phyloP scores from a whole-genome alignment of 1,284 basidiomycete genomes.

The Apiotrichum gamsii region DNA sequence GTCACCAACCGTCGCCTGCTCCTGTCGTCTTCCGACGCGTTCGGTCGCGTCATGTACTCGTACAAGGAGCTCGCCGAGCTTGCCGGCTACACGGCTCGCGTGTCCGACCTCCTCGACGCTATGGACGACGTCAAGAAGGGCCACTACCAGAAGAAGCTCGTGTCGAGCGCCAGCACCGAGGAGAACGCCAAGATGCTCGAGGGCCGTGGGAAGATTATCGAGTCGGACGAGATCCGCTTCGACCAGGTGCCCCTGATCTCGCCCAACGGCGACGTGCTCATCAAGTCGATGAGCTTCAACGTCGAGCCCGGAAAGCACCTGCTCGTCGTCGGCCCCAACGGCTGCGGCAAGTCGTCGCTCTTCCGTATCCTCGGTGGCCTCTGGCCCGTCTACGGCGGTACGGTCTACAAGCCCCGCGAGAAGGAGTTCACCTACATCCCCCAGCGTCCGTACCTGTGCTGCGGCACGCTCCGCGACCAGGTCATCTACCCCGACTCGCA shows the following conservation, averaged over 20 bases:
- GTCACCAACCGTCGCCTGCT: conserved; percentile 89
- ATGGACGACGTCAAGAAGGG: conserved; percentile 83
- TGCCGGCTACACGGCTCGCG: conserved; percentile 89
- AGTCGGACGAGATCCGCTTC: conserved; percentile 78
- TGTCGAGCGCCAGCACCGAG: conserved; percentile 66
- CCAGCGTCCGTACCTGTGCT: conserved; percentile 86
- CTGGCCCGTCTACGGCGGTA: conserved; percentile 94
- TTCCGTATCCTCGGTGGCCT: conserved; percentile 94
- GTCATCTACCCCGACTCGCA: conserved; percentile 72
- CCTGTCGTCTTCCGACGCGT: conserved; percentile 58
- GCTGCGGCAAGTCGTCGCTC: conserved; percentile 77
- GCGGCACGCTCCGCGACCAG: conserved; percentile 91
- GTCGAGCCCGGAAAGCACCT: conserved; percentile 88
- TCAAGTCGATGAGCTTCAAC: conserved; percentile 76
- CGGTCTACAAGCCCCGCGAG: conserved; percentile 86
- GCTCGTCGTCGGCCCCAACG: conserved; percentile 88
- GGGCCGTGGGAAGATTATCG: conserved; percentile 70
- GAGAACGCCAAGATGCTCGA: conserved; percentile 73
- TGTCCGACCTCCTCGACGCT: conserved; percentile 80
- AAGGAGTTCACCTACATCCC: conserved; percentile 91
- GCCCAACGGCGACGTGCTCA: conserved; percentile 88
- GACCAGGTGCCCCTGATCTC: conserved; percentile 91
- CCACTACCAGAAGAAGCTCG: conserved; percentile 80
- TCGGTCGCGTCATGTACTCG: conserved; percentile 75
- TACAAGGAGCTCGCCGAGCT: conserved; percentile 93